Base-by-base conservation (phyloP, 1,284 basidiomycete genomes). In the Marasmius fiardii region DNA sequence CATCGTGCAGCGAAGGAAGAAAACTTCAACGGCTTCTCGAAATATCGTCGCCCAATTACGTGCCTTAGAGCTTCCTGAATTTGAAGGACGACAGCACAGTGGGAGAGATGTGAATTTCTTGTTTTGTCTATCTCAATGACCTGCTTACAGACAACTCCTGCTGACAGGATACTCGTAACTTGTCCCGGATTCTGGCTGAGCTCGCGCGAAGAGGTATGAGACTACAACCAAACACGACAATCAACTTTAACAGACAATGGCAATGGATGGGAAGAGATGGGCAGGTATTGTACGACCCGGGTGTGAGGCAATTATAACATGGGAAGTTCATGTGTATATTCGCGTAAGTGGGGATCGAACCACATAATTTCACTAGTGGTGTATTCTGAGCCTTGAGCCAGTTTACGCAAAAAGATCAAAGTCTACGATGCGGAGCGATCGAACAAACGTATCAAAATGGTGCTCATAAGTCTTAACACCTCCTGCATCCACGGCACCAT, bases 71-170 rank as follows among this genome's bases (percentile, higher is more conserved):
- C 71, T 90, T 44, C 72, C 77, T 21, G 72, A 77, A 1, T 97
- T 97, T 65, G 73, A 87, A 67, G 94, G 94, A 14, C 81, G 90
- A 62, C 80, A 86, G 58, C 94, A 97, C 70, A 87, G 86, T 64
- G 94, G 94, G 20, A 88, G 95, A 43, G 92, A 93, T 69, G 92
- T 93, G 63, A 76, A 90, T 85, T n/a, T 55, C 24, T 21, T 53
- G 49, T 49, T 26, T 51, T 47, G 24, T 35, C 53, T 50, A 37
- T 51, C 43, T 57, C 43, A 10, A 21, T 45, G 44, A 14, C 4
- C 50, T 12, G n/a, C 48, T 47, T 16, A 43, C n/a, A 4, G 10
- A 31, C 26, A 41, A 39, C 21, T 23, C 51, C 44, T 28, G 39
- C 21, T 35, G 24, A 18, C 65, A 95, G 92, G 94, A 97, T 71